Conservation (phyloP, 257 asterid species). For the Linaria vulgaris region DNA sequence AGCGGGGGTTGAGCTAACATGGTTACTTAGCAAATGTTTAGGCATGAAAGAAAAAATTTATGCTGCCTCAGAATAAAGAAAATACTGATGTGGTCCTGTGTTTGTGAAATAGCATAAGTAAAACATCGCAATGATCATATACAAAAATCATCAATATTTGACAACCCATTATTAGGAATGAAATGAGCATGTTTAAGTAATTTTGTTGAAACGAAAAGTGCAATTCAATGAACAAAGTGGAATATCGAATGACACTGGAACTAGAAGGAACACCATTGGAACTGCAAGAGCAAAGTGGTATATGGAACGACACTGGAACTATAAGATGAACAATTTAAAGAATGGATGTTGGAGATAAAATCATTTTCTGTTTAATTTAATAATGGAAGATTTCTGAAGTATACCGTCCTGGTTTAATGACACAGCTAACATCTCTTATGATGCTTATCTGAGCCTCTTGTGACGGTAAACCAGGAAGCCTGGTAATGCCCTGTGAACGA, state of each 20-base stretch:
- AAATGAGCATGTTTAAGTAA: too few relatives aligned
- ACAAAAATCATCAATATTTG: too few relatives aligned
- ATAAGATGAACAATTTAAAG: background rate
- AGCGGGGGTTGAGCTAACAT: too few relatives aligned
- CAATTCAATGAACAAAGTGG: too few relatives aligned
- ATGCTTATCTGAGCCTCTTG: conserved; percentile 41
- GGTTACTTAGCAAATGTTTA: too few relatives aligned
- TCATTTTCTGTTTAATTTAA: background rate
- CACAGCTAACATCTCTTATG: conserved; percentile 46
- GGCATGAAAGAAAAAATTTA: too few relatives aligned
- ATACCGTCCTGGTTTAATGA: conserved; percentile 60
- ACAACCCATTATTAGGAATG: too few relatives aligned
- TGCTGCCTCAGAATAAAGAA: too few relatives aligned
- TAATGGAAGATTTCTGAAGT: background rate
- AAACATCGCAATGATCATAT: too few relatives aligned
- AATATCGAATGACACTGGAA: background rate
- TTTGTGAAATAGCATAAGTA: too few relatives aligned
- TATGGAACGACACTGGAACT: background rate
- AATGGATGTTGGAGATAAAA: background rate
- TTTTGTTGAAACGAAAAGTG: too few relatives aligned
- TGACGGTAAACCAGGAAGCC: conserved; percentile 44
- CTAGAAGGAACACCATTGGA: background rate
- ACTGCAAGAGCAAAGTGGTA: background rate
- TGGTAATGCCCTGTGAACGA: conserved; percentile 36
- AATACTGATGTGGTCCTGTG: too few relatives aligned